A percentile compares a stretch with the other conserved stretches of the same genome.
Conservation (phyloP, 2,329 filamentous ascomycete species). For the Geoglossum cookeanum region DNA sequence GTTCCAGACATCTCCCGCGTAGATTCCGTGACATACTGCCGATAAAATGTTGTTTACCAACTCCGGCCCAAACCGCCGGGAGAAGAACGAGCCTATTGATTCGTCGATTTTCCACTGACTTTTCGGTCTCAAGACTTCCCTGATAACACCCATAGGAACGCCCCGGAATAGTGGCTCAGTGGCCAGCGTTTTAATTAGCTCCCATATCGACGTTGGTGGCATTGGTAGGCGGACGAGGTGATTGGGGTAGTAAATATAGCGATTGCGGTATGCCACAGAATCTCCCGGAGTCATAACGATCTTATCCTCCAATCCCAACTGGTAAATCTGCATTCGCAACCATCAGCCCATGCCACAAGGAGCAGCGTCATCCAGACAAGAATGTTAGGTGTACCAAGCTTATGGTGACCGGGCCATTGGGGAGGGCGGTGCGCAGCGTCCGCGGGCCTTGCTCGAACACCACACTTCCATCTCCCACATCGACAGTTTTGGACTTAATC, state of each 20-base stretch:
- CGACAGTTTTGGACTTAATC: conserved; percentile 48
- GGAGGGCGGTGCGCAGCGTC: conserved; percentile 40
- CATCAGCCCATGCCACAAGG: neutral
- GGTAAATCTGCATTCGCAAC: conserved; percentile 29
- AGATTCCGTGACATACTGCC: conserved; percentile 67
- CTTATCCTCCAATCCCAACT: conserved; percentile 36
- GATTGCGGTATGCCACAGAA: conserved; percentile 37
- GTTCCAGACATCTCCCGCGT: conserved; percentile 70
- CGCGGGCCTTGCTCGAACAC: conserved; percentile 73
- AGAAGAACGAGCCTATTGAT: conserved; percentile 49
- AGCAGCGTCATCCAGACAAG: neutral
- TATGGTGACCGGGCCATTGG: conserved; percentile 46
- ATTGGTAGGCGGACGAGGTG: conserved; percentile 48
- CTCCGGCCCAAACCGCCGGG: conserved; percentile 31
- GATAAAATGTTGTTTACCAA: conserved; percentile 57
- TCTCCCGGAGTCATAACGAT: conserved; percentile 33
- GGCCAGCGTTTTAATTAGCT: conserved; percentile 20
- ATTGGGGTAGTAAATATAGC: conserved; percentile 80
- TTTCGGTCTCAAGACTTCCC: conserved; percentile 17
- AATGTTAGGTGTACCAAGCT: conserved; percentile 32
- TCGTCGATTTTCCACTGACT: conserved; percentile 35
- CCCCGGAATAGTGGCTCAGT: conserved; percentile 38
- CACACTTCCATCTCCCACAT: conserved; percentile 41
- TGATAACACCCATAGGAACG: conserved; percentile 12
- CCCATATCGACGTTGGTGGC: conserved; percentile 18